Evolutionary conservation across 2,329 filamentous ascomycete genomes (phyloP).

Genomic region (Apiospora saccharicola): DNA sequence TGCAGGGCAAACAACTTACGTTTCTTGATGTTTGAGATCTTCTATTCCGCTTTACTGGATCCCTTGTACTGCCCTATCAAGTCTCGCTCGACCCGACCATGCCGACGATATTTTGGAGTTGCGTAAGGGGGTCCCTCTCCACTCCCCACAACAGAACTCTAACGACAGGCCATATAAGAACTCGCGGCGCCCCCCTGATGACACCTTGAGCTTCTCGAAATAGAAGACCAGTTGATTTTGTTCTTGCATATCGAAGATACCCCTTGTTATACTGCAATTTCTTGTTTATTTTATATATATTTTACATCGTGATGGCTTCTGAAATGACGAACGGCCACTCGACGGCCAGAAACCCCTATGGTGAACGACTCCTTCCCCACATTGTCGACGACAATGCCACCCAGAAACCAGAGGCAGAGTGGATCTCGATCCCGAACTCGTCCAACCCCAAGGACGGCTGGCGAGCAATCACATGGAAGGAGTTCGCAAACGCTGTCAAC

Average conservation of each 20-base stretch:
- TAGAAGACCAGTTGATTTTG: background rate
- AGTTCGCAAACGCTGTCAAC: conserved; percentile 51
- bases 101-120: background rate
- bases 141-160: background rate
- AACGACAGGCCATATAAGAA: background rate
- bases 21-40: conserved; percentile 1
- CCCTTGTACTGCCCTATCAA: background rate
- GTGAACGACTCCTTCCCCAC: conserved; percentile 44
- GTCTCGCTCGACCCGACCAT: background rate
- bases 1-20: background rate
- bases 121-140: background rate
- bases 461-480: conserved; percentile 45
- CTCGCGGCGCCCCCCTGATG: background rate
- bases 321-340: conserved; percentile 1
- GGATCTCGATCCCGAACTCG: conserved; percentile 44
- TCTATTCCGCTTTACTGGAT: background rate
- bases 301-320: background rate
- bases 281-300: background rate
- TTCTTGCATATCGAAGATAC: conserved; percentile 8
- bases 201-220: background rate
- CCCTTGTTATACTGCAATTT: background rate
- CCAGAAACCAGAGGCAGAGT: conserved; percentile 44
- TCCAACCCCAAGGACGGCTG: conserved; percentile 49
- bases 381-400: conserved; percentile 48
- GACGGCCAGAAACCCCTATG: conserved; percentile 20